These are phyloP conservation scores for Coemansia sp. DNA, from an alignment of 192 early-diverging fungal genomes.

Conservation along the genomic window DNA sequence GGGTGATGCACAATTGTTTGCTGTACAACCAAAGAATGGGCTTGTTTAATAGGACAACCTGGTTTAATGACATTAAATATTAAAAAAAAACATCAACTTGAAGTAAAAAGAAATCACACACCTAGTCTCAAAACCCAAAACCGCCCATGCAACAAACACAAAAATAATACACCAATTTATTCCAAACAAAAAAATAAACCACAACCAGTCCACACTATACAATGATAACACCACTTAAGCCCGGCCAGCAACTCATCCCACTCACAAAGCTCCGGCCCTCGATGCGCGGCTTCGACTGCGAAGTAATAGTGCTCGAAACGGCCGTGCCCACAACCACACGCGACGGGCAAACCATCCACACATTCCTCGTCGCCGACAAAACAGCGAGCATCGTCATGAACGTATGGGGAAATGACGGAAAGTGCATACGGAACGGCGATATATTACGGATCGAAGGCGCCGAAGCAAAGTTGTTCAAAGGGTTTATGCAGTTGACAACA, in stretches of 20 bases:
- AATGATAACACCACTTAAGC: conserved; percentile 39
- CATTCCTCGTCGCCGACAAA: conserved; percentile 62
- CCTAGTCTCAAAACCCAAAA: background rate
- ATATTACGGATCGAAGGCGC: conserved; percentile 58
- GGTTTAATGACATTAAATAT: too few species aligned
- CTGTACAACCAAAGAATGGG: too few species aligned
- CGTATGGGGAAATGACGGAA: conserved; percentile 59
- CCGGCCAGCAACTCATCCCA: conserved; percentile 42
- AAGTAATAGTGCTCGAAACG: conserved; percentile 66
- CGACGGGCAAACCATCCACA: conserved; percentile 57
- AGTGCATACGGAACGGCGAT: conserved; percentile 58
- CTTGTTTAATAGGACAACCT: too few species aligned
- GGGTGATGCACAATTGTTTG: too few species aligned
- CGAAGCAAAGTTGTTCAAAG: conserved; percentile 57
- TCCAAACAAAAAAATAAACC: background rate
- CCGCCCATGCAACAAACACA: background rate
- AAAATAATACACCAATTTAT: background rate
- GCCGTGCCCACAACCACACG: conserved; percentile 53
- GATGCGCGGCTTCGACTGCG: conserved; percentile 62
- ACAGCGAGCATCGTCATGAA: conserved; percentile 61
- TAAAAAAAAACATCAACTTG: too few species aligned
- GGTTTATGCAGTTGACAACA: conserved; percentile 56
- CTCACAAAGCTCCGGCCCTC: conserved; percentile 57
- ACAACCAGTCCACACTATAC: background rate
- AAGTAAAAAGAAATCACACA: background rate